Evolutionary conservation across 164 flowering plant species (phyloP).

Genomic region (Hamamelis virginiana): DNA sequence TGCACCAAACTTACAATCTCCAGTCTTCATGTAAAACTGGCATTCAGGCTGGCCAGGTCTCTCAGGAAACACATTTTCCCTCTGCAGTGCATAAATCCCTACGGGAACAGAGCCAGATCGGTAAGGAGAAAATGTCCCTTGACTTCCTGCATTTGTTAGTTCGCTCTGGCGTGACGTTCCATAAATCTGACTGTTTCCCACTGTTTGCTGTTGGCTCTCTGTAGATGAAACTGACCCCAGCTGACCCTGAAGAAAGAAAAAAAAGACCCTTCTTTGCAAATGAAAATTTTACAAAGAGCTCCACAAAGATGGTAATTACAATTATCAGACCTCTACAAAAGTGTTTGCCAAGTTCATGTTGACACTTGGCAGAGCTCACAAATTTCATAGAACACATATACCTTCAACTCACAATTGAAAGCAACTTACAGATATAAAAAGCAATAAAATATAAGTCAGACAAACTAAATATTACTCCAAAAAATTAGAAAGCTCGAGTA

Average conservation of each 20-base stretch:
- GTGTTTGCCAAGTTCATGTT: neutral
- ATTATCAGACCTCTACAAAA: neutral
- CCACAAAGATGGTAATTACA: neutral
- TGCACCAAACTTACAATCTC: conserved; percentile 96
- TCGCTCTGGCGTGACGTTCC: conserved; percentile 63
- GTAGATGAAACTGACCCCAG: conserved; percentile 69
- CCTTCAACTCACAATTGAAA: neutral
- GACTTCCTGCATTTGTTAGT: conserved; percentile 41
- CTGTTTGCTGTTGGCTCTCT: conserved; percentile 59
- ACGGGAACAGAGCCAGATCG: conserved; percentile 61
- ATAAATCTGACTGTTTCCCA: conserved; percentile 53
- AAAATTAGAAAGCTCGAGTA: neutral
- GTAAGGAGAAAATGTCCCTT: conserved; percentile 53
- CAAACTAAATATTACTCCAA: neutral
- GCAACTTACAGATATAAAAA: neutral
- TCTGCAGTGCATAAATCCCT: conserved; percentile 73
- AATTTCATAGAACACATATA: neutral
- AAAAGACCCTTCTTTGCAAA: neutral
- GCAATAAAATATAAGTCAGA: no score
- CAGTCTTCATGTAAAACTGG: conserved; percentile 98
- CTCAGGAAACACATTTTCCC: conserved; percentile 90
- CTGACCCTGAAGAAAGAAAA: conserved; percentile 56
- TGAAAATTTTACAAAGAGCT: neutral
- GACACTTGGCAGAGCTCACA: neutral
- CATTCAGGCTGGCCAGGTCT: conserved; percentile 98